Evolutionary conservation across 768 basidiomycete genomes (phyloP).

Genomic region (Gymnopilus junonius): DNA sequence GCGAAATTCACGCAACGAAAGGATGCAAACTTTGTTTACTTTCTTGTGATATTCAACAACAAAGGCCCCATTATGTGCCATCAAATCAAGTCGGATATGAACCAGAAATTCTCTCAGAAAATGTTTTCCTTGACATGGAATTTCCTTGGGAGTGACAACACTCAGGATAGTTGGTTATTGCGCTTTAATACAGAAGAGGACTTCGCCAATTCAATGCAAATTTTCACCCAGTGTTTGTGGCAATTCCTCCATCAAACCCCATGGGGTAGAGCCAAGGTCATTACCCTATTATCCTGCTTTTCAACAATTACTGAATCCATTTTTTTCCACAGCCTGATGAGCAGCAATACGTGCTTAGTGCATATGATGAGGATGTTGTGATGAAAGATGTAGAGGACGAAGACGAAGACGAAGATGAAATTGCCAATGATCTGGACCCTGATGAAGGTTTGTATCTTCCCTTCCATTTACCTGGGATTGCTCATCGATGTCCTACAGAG

Average conservation of each 20-base stretch:
- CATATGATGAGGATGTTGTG: conserved; percentile 79
- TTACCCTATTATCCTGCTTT: conserved; percentile 4
- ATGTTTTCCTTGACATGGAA: conserved; percentile 90
- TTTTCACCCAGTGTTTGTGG: conserved; percentile 78
- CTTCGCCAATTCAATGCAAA: conserved; percentile 61
- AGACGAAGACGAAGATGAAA: conserved; percentile 81
- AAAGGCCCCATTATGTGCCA: conserved; percentile 62
- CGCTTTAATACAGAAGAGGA: conserved; percentile 61
- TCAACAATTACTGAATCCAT: neutral
- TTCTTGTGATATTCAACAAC: conserved; percentile 57
- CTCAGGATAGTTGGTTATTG: conserved; percentile 82
- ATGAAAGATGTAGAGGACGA: conserved; percentile 82
- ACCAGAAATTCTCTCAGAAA: conserved; percentile 65
- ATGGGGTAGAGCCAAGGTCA: conserved; percentile 84
- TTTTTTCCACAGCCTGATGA: conserved; percentile 71
- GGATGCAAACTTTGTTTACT: conserved; percentile 55
- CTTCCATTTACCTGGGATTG: neutral
- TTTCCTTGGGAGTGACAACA: conserved; percentile 55
- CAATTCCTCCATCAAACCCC: conserved; percentile 73
- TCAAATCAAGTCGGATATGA: conserved; percentile 68
- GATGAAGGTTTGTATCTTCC: conserved; percentile 52
- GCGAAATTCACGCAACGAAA: conserved; percentile 57
- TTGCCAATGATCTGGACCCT: conserved; percentile 67
- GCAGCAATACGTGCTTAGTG: conserved; percentile 78
- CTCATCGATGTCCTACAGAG: conserved; percentile 32